These are phyloP conservation scores for Gentiana straminea DNA, from an alignment of 257 asterid genomes.

Conservation along the genomic window DNA sequence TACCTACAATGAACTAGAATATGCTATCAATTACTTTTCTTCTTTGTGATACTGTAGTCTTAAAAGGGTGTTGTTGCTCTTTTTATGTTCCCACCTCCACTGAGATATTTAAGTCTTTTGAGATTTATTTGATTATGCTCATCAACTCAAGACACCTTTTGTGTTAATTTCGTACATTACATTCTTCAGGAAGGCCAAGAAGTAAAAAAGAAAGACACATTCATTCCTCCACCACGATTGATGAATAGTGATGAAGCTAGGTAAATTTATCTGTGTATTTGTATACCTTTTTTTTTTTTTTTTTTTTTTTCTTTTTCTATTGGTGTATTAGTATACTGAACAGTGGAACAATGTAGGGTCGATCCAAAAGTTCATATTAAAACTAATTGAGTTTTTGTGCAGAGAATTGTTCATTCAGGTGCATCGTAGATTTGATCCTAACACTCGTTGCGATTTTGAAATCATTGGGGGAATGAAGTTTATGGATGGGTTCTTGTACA, in stretches of 20 bases:
- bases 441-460: conserved; percentile 73
- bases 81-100: too few species aligned
- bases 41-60: too few species aligned
- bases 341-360: neutral
- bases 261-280: conserved; percentile 18
- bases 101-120: too few species aligned
- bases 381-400: conserved; percentile 11
- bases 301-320: too few species aligned
- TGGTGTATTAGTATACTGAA: too few species aligned
- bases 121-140: too few species aligned
- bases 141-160: too few species aligned
- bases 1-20: too few species aligned
- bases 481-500: conserved; percentile 87
- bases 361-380: conserved; percentile 4
- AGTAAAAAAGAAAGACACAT: conserved; percentile 74
- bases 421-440: conserved; percentile 67
- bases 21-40: too few species aligned
- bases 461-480: conserved; percentile 88
- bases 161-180: neutral
- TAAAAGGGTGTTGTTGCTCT: too few species aligned
- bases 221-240: conserved; percentile 77
- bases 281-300: too few species aligned
- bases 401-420: conserved; percentile 85
- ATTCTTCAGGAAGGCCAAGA: conserved; percentile 86
- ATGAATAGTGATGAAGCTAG: conserved; percentile 90